Evolutionary conservation across 192 early-diverging fungal genomes (phyloP).

Genomic region (Geranomyces variabilis): DNA sequence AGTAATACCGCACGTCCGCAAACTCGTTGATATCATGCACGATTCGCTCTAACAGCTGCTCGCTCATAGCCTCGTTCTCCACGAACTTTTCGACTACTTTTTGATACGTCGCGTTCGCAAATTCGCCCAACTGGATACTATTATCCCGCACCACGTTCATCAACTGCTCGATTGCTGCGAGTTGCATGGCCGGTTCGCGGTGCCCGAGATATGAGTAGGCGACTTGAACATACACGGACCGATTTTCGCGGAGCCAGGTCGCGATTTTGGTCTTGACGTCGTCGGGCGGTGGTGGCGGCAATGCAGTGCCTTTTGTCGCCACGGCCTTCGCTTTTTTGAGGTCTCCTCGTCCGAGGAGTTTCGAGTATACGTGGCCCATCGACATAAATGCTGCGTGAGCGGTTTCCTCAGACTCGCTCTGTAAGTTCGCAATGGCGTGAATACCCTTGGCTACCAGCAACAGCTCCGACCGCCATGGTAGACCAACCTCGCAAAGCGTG

Average conservation of each 20-base stretch:
- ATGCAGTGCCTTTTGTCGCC: background rate
- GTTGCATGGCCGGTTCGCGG: slow-evolving; percentile 73
- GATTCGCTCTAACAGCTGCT: slow-evolving; percentile 59
- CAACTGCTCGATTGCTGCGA: slow-evolving; percentile 73
- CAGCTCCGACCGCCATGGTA: background rate
- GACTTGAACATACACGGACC: slow-evolving; percentile 64
- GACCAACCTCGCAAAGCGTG: slow-evolving; percentile 54
- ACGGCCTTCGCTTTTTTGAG: slow-evolving; percentile 19
- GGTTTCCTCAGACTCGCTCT: slow-evolving; percentile 55
- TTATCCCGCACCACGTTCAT: slow-evolving; percentile 72
- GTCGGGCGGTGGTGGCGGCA: background rate
- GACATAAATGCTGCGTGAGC: slow-evolving; percentile 73
- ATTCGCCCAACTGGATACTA: slow-evolving; percentile 57
- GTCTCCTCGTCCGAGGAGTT: slow-evolving; percentile 41
- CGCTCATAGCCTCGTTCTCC: slow-evolving; percentile 40
- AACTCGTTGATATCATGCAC: slow-evolving; percentile 76
- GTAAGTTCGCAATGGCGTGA: slow-evolving; percentile 6
- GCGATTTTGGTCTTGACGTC: slow-evolving; percentile 54
- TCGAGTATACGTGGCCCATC: slow-evolving; percentile 69
- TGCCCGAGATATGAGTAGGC: slow-evolving; percentile 57
- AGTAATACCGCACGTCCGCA: slow-evolving; percentile 86
- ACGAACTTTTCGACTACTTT: slow-evolving; percentile 61
- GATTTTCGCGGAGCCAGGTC: slow-evolving; percentile 78
- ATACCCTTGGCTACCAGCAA: background rate
- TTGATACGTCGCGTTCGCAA: slow-evolving; percentile 71